Conservation (phyloP, 495 filamentous ascomycete species). For the Daldinia vernicosa region DNA sequence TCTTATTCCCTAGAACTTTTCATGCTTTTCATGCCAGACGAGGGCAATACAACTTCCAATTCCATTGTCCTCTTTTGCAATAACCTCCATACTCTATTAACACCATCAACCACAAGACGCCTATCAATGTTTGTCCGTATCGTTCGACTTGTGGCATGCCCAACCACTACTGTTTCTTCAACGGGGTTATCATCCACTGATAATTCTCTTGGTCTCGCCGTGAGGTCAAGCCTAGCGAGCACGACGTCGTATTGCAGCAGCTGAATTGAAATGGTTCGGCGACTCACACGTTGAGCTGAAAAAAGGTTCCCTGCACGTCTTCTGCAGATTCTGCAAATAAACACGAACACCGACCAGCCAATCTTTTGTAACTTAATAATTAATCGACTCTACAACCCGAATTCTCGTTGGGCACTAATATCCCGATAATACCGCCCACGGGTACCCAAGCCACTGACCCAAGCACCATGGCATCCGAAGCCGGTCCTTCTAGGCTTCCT, state of each 20-base stretch:
- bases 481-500: conserved; percentile 37
- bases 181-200: conserved; percentile 8
- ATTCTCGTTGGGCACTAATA: conserved; percentile 5
- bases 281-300: neutral
- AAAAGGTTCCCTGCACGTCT: neutral
- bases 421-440: neutral
- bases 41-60: neutral
- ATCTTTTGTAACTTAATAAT: neutral
- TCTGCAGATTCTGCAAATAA: neutral
- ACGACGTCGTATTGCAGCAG: conserved; percentile 35
- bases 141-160: neutral
- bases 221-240: conserved; percentile 5
- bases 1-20: neutral
- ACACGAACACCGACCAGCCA: neutral
- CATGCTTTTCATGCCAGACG: neutral
- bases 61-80: neutral
- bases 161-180: neutral
- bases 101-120: neutral
- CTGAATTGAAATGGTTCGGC: conserved; percentile 25
- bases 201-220: neutral
- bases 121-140: conserved; percentile 32
- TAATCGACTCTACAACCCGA: neutral
- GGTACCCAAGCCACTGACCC: neutral
- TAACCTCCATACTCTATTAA: neutral
- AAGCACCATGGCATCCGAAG: conserved; percentile 45